phyloP scores from a whole-genome alignment of 1,139 yeast species.

The Magnusiomyces tetraspermus region DNA sequence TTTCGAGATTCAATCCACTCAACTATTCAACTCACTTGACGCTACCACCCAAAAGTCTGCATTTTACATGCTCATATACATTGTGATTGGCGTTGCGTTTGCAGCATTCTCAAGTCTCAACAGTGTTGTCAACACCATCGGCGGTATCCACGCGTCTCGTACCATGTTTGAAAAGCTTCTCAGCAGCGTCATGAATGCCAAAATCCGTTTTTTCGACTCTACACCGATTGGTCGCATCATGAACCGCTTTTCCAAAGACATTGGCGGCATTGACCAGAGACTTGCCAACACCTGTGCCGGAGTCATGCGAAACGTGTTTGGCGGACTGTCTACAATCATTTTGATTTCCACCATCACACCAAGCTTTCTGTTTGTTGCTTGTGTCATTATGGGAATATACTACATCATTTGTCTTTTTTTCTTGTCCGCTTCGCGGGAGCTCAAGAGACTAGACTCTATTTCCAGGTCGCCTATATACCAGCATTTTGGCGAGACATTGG shows the following conservation, averaged over 20 bases:
- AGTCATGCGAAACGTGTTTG: slow-evolving; percentile 55
- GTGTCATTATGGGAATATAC: slow-evolving; percentile 53
- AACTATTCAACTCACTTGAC: background rate
- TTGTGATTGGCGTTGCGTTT: slow-evolving; percentile 54
- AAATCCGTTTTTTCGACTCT: slow-evolving; percentile 80
- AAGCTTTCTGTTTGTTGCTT: slow-evolving; percentile 66
- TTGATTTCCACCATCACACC: slow-evolving; percentile 82
- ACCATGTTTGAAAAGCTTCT: slow-evolving; percentile 60
- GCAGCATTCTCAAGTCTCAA: slow-evolving; percentile 49
- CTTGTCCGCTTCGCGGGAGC: slow-evolving; percentile 76
- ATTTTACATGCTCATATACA: slow-evolving; percentile 62
- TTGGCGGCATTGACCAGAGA: slow-evolving; percentile 90
- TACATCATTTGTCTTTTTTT: slow-evolving; percentile 68
- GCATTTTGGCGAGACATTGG: slow-evolving; percentile 86
- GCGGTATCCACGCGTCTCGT: slow-evolving; percentile 75
- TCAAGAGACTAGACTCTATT: slow-evolving; percentile 80
- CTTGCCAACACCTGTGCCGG: slow-evolving; percentile 75
- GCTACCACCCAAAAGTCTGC: slow-evolving; percentile 35
- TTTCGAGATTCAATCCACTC: slow-evolving; percentile 30
- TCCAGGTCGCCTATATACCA: slow-evolving; percentile 94
- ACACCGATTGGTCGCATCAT: slow-evolving; percentile 95
- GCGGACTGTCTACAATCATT: slow-evolving; percentile 58
- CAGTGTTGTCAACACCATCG: slow-evolving; percentile 50
- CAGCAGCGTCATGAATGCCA: slow-evolving; percentile 60
- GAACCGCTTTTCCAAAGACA: slow-evolving; percentile 94